Base-by-base conservation (phyloP, 2,329 filamentous ascomycete genomes). In the Beauveria sp. region DNA sequence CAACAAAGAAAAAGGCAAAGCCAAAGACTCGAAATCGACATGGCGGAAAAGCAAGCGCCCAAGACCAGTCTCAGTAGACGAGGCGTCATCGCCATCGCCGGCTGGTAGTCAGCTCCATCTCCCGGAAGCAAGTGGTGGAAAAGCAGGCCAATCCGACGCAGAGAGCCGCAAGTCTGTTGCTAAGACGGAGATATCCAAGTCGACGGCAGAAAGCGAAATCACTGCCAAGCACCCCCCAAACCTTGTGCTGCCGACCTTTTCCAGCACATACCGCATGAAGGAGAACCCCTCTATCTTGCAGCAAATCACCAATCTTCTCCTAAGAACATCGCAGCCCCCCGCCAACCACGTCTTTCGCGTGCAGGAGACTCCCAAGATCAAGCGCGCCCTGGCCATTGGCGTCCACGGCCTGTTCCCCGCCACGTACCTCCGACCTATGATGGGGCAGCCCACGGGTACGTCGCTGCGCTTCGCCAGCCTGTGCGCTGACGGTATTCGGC, bases 331-430 rank as follows among this genome's bases (percentile, higher is more conserved):
- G 48, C 82, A 87, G 55, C 73, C 80, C 8, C 79, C 84, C 3
- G 80, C 81, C 18, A 87, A 84, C 55, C 90, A 97, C 71, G 85
- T 97, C 5, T 88, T 86, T 66, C 82, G 91, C 38, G 76, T 85
- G 7, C 86, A 86, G 50, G 84, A 89, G 8, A 80, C 85, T 0
- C 89, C 86, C 1, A 88, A 83, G 66, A 86, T 98, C 52, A 91
- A 86, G 69, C 95, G 89, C 66, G 95, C 95, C 14, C 81, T 99
- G 5, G 92, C 93, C 1, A 96, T 99, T 66, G 95, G 95, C 45
- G 86, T 99, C 1, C 95, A 99, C 73, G 95, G 95, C 0, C 89
- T 96, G 64, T 97, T 98, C 66, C 95, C 95, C 1, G 91, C 91
- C 0, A 85, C 89, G 0, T 84, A 96, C 48, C 81, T 99, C 42